Evolutionary conservation across 1,139 yeast species (phyloP), one percentile per base, ranked within the genome.

Genomic region (Yamadazyma diospyri): DNA sequence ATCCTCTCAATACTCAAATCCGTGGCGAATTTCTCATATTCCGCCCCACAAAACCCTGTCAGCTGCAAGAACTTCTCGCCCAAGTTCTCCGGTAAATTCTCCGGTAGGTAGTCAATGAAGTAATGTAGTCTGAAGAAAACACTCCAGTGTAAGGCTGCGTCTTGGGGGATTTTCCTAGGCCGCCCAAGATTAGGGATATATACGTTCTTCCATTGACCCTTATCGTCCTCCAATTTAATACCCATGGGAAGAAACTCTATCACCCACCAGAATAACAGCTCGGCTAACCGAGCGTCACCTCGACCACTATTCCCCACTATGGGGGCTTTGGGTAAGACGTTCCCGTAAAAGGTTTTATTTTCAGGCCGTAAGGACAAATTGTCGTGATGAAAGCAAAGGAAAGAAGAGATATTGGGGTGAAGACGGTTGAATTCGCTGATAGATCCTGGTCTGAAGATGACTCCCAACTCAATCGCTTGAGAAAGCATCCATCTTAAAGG

Each of bases 201-300:
- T 4, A 61, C 53, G 31, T 64, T 59, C 36, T 52, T 57, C 81
- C 82, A 76, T 33, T 42, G 25, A 2, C 76, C 76, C 8, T 55
- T 46, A 5, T 46, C 41, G 42, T 70, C 61, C 42, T 76, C 77
- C 21, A 67, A 53, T 40, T 70, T 67, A 15, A 69, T 62, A 0
- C 78, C 77, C 25, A 78, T 47, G 1, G 86, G 85, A 8, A 79
- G 40, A 11, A 72, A 51, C 45, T 79, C 87, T n/a, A 77, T 50
- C 2, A 68, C 2, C 84, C 84, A 78, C 85, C 85, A 79, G 6
- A 61, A 45, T 0, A 71, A 7, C 2, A 61, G 39, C 17, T 36
- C 32, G 1, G 43, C 10, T 2, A 51, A 18, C 4, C 47, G 32
- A 13, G 47, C 51, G 18, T 51, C 51, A 2, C 46, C 38, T 5